These are phyloP conservation scores for Penicillium ucsense DNA, from an alignment of 495 filamentous ascomycete genomes.

Conservation along the genomic window DNA sequence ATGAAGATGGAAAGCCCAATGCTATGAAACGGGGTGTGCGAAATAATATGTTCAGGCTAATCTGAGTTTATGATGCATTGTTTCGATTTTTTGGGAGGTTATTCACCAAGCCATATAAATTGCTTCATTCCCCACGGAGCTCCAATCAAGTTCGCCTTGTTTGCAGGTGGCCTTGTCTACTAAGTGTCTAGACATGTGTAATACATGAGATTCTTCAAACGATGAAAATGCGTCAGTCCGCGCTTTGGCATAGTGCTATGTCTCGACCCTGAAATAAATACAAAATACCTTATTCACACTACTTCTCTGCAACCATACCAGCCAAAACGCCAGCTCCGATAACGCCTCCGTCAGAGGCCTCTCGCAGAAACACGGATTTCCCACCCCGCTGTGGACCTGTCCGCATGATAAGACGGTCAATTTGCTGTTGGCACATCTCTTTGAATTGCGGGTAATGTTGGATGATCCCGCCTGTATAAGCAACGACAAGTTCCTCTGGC, in stretches of 20 bases:
- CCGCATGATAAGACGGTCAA: constrained; percentile 52
- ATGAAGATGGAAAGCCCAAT: constrained; percentile 64
- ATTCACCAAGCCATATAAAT: too few relatives aligned
- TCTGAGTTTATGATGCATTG: constrained; percentile 20
- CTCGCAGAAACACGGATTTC: constrained; percentile 53
- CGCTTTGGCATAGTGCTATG: too few relatives aligned
- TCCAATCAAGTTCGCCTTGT: too few relatives aligned
- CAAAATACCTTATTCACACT: neutral
- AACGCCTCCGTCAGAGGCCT: constrained; percentile 68
- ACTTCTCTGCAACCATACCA: constrained; percentile 40
- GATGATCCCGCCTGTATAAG: constrained; percentile 72
- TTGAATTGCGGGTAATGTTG: constrained; percentile 67
- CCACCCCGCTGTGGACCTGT: constrained; percentile 44
- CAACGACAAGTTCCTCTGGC: constrained; percentile 58
- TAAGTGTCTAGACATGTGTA: too few relatives aligned
- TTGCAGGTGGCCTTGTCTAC: too few relatives aligned
- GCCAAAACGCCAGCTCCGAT: constrained; percentile 68
- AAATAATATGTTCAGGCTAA: constrained; percentile 71
- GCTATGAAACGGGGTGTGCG: constrained; percentile 70
- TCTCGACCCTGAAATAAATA: neutral
- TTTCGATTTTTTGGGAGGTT: too few relatives aligned
- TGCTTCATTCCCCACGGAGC: too few relatives aligned
- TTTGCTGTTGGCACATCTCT: constrained; percentile 53
- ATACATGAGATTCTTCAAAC: too few relatives aligned
- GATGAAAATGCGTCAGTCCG: too few relatives aligned